Percentiles rank a stretch among this genome's conserved stretches.
phyloP scores from a whole-genome alignment of 1,284 basidiomycete species.

The Coniferiporia weirii region DNA sequence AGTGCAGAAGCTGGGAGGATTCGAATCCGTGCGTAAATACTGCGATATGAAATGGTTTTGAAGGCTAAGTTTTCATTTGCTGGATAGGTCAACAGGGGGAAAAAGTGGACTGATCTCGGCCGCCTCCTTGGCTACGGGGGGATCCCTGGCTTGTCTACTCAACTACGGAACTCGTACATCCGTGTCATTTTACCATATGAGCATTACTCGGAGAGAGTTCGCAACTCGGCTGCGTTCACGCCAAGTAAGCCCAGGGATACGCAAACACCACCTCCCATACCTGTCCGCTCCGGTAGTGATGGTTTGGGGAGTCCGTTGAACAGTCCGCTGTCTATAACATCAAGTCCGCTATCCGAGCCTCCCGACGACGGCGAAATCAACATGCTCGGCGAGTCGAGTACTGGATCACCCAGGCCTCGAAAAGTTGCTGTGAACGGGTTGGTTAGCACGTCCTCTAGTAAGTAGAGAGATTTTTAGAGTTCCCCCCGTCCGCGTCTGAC shows the following conservation, averaged over 20 bases:
- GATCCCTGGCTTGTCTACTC: conserved; percentile 77
- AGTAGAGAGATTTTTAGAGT: conserved; percentile 22
- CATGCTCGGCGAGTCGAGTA: conserved; percentile 31
- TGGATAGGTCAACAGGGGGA: conserved; percentile 64
- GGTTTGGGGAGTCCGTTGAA: conserved; percentile 51
- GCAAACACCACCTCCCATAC: conserved; percentile 23
- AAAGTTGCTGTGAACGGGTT: conserved; percentile 41
- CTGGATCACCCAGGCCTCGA: conserved; percentile 29
- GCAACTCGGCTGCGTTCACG: conserved; percentile 50
- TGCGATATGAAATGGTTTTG: conserved; percentile 21
- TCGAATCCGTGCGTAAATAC: conserved; percentile 60
- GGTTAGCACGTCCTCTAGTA: conserved; percentile 36
- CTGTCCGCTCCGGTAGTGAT: conserved; percentile 23
- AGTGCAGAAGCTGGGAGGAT: conserved; percentile 84
- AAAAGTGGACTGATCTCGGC: conserved; percentile 86
- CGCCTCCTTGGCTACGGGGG: conserved; percentile 77
- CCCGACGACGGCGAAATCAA: conserved; percentile 65
- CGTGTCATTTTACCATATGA: conserved; percentile 94
- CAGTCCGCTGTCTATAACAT: conserved; percentile 65
- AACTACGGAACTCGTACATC: conserved; percentile 86
- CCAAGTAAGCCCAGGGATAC: conserved; percentile 3
- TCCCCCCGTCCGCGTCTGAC: not conserved
- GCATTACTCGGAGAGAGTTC: conserved; percentile 76
- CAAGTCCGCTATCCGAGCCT: conserved; percentile 74
- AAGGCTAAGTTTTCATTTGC: conserved; percentile 12